Conservation (phyloP, 2,329 filamentous ascomycete genomes). For the Colletotrichum sp. region DNA sequence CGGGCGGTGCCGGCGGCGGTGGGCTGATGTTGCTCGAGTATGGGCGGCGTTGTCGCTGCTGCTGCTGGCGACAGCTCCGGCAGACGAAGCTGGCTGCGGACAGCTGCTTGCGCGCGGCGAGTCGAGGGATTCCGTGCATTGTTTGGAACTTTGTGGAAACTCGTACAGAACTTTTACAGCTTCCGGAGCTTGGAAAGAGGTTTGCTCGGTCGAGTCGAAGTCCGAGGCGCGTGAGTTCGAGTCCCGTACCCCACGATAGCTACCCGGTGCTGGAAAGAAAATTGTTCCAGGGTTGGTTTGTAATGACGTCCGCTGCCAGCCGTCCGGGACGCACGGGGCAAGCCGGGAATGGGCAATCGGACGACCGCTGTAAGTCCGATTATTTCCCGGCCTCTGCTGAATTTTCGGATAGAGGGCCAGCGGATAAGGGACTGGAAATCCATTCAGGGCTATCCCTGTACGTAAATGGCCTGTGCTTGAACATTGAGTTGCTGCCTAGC, state of each 20-base stretch:
- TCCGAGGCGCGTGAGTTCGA: background rate
- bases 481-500: background rate
- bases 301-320: conserved; percentile 12
- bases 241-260: background rate
- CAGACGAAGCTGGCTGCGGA: conserved; percentile 25
- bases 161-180: background rate
- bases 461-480: background rate
- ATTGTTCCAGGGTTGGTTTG: conserved; percentile 9
- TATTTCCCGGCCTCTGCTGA: background rate
- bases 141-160: background rate
- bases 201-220: background rate
- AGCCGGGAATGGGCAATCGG: background rate
- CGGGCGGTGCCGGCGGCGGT: conserved; percentile 45
- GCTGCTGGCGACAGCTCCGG: conserved; percentile 34
- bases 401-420: background rate
- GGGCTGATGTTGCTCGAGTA: conserved; percentile 35
- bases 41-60: conserved; percentile 29
- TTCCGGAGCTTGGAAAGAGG: background rate
- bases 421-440: background rate
- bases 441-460: background rate
- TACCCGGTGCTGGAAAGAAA: background rate
- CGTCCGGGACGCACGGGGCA: conserved; percentile 1
- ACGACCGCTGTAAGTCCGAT: background rate
- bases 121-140: conserved; percentile 7
- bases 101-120: conserved; percentile 2